Percentiles rank a stretch among this genome's conserved stretches.
Evolutionary conservation across 2,329 filamentous ascomycete genomes (phyloP).

Genomic region (Alternaria gaisen): DNA sequence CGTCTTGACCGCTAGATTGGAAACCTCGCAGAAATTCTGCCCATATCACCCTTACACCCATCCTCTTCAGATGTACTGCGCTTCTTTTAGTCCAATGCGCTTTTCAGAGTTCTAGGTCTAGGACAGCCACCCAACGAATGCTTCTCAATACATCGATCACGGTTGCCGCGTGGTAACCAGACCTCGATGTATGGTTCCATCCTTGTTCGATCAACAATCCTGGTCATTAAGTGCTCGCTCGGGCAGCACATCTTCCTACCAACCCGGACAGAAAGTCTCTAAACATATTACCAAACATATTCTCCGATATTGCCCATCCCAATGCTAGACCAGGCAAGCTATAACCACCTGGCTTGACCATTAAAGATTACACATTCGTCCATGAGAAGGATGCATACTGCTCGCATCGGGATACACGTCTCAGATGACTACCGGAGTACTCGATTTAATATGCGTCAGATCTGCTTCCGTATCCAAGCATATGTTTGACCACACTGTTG

Average conservation of each 20-base stretch:
- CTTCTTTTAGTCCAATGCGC: conserved; percentile 14
- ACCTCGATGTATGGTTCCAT: not conserved
- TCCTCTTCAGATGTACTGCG: conserved; percentile 25
- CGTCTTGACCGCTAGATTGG: conserved; percentile 9
- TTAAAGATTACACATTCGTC: not conserved
- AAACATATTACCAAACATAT: not conserved
- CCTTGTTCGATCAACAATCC: not conserved
- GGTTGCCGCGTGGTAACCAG: not conserved
- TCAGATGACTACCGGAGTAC: conserved; percentile 22
- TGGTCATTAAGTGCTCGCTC: not conserved
- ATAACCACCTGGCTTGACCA: not conserved
- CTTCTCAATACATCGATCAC: not conserved
- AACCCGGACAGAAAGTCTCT: not conserved
- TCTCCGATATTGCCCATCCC: not conserved
- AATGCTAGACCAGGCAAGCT: not conserved
- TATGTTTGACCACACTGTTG: conserved; percentile 20
- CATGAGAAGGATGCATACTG: not conserved
- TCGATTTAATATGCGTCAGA: conserved; percentile 17
- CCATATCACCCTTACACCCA: conserved; percentile 21
- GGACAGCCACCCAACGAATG: conserved; percentile 3
- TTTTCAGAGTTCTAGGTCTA: conserved; percentile 14
- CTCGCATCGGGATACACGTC: conserved; percentile 13
- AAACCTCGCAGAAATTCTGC: conserved; percentile 27
- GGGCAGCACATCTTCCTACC: not conserved
- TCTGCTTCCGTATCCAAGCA: conserved; percentile 25